A percentile compares a stretch with the other conserved stretches of the same genome.
These are phyloP conservation scores for Lactarius akahatsu DNA, from an alignment of 768 basidiomycete genomes.

Conservation along the genomic window DNA sequence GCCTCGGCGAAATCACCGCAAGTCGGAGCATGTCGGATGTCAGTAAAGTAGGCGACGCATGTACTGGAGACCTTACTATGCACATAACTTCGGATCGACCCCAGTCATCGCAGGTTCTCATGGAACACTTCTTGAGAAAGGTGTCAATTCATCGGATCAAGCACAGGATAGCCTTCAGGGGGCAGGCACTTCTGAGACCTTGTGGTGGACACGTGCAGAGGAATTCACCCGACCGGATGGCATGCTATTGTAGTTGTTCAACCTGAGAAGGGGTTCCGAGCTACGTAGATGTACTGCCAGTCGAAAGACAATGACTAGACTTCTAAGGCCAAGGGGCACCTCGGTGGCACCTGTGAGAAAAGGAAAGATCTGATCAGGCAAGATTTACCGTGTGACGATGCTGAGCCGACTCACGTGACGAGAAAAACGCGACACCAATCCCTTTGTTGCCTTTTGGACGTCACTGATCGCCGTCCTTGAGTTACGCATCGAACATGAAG, in stretches of 20 bases:
- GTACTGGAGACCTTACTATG: too few relatives aligned
- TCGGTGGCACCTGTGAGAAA: slow-evolving; percentile 20
- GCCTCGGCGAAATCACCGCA: too few relatives aligned
- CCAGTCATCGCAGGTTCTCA: neutral
- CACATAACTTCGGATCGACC: neutral
- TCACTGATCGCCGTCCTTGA: slow-evolving; percentile 40
- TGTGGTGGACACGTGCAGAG: neutral
- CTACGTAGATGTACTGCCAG: neutral
- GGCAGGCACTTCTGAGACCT: neutral
- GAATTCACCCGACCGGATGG: neutral
- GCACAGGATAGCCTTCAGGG: neutral
- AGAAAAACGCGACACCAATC: slow-evolving; percentile 38
- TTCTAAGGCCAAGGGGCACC: neutral
- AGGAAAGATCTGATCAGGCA: slow-evolving; percentile 19
- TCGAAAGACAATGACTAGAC: too few relatives aligned
- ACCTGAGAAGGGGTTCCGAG: neutral
- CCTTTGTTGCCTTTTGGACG: slow-evolving; percentile 42
- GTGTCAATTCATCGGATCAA: neutral
- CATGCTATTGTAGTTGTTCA: neutral
- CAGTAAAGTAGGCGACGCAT: too few relatives aligned
- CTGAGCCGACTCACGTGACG: slow-evolving; percentile 12
- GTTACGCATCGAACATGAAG: slow-evolving; percentile 38
- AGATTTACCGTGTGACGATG: slow-evolving; percentile 35
- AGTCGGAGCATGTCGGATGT: too few relatives aligned
- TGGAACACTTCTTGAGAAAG: neutral